Evolutionary conservation across 176 grass and related monocot genomes (phyloP).

Genomic region (Oryza brachyantha): DNA sequence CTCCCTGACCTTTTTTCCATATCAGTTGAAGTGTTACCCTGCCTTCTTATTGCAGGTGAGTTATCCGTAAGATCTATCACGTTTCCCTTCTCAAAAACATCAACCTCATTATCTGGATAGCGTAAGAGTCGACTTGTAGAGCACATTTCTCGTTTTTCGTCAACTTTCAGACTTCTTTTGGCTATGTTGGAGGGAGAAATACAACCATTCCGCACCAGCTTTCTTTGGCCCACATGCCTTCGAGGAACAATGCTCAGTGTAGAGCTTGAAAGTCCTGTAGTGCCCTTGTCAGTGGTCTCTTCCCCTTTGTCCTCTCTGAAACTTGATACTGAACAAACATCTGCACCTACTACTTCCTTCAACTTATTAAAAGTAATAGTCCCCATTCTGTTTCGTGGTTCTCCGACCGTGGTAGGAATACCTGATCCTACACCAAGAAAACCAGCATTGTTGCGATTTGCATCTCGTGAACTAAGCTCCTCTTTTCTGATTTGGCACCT

Average conservation of each 20-base stretch:
- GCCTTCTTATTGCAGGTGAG: constrained; percentile 41
- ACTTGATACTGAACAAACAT: constrained; percentile 24
- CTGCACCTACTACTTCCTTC: constrained; percentile 40
- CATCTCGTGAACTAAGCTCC: constrained; percentile 17
- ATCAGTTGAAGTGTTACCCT: constrained; percentile 23
- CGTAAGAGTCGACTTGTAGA: constrained; percentile 24
- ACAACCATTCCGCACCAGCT: constrained; percentile 55
- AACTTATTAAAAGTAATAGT: constrained; percentile 35
- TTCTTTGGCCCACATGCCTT: constrained; percentile 52
- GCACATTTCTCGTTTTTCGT: constrained; percentile 36
- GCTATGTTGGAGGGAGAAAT: constrained; percentile 62
- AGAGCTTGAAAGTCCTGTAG: constrained; percentile 23
- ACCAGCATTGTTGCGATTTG: background rate
- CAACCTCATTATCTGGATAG: constrained; percentile 7
- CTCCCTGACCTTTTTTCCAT: constrained; percentile 20
- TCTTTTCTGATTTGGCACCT: constrained; percentile 20
- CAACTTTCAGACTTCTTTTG: constrained; percentile 24
- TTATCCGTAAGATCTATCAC: constrained; percentile 50
- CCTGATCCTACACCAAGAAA: constrained; percentile 24
- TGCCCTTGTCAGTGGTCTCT: constrained; percentile 9
- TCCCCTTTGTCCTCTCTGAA: constrained; percentile 44
- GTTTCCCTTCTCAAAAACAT: constrained; percentile 19
- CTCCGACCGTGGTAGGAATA: constrained; percentile 32
- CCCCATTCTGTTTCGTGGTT: constrained; percentile 26
- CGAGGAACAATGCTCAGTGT: constrained; percentile 33